Evolutionary conservation across 2,329 filamentous ascomycete genomes (phyloP).

Genomic region (Nemania diffusa): DNA sequence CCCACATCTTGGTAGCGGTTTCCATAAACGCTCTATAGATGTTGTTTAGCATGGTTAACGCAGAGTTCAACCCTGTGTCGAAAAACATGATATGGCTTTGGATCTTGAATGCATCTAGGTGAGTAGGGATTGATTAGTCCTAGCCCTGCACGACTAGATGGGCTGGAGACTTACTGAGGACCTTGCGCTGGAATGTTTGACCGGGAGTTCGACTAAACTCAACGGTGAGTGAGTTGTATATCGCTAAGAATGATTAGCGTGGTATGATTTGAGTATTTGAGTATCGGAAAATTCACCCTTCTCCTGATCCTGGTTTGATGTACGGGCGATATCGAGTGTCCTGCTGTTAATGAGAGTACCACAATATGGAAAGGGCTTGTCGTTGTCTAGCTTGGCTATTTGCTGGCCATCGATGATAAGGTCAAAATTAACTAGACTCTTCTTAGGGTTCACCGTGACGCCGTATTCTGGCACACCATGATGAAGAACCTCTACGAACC

Average conservation of each 20-base stretch:
- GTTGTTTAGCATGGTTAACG: slow-evolving; percentile 75
- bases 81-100: slow-evolving; percentile 87
- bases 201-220: slow-evolving; percentile 79
- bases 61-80: slow-evolving; percentile 80
- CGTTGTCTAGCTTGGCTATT: slow-evolving; percentile 59
- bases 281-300: slow-evolving; percentile 54
- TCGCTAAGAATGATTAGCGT: slow-evolving; percentile 50
- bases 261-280: background rate
- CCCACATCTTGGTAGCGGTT: slow-evolving; percentile 79
- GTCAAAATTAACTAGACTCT: slow-evolving; percentile 88
- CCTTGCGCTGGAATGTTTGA: slow-evolving; percentile 81
- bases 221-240: slow-evolving; percentile 81
- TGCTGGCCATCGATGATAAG: slow-evolving; percentile 63
- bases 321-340: slow-evolving; percentile 78
- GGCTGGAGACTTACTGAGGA: slow-evolving; percentile 65
- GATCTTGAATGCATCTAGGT: slow-evolving; percentile 76
- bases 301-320: slow-evolving; percentile 60
- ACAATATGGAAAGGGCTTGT: slow-evolving; percentile 83
- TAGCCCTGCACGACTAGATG: background rate
- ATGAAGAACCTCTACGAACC: slow-evolving; percentile 85
- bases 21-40: slow-evolving; percentile 79
- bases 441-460: slow-evolving; percentile 77
- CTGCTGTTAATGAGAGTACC: slow-evolving; percentile 79
- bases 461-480: slow-evolving; percentile 81
- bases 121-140: slow-evolving; percentile 27